These are phyloP conservation scores for Coemansia interrupta DNA, from an alignment of 192 early-diverging fungal species.

Conservation along the genomic window DNA sequence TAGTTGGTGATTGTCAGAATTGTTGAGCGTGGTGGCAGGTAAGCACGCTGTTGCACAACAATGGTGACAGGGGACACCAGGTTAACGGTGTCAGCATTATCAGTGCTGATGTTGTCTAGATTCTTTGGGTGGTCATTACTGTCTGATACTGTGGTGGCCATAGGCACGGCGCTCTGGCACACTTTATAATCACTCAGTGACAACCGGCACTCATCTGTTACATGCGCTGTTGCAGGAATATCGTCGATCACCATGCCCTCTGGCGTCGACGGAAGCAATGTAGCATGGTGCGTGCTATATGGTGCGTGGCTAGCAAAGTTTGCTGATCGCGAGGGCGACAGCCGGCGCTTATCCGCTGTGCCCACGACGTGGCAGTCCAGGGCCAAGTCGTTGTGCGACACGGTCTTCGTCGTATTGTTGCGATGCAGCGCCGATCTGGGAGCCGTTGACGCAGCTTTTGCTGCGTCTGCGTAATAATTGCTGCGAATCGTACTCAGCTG, in stretches of 20 bases:
- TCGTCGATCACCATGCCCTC: too few relatives aligned
- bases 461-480: not conserved
- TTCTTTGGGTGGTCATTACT: too few relatives aligned
- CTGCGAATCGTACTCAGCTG: not conserved
- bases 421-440: slow-evolving; percentile 12
- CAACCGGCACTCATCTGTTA: too few relatives aligned
- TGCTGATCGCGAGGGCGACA: slow-evolving; percentile 17
- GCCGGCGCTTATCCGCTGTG: slow-evolving; percentile 1
- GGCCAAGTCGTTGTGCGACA: slow-evolving; percentile 39
- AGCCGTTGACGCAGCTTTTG: not conserved
- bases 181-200: too few relatives aligned
- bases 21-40: slow-evolving; percentile 42
- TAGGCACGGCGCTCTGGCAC: not conserved
- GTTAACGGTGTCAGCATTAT: slow-evolving; percentile 13
- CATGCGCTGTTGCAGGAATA: too few relatives aligned
- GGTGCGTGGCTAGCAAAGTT: slow-evolving; percentile 1
- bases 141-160: not conserved
- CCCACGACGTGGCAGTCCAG: not conserved
- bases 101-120: not conserved
- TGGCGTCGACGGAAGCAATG: not conserved
- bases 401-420: slow-evolving; percentile 35
- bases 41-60: slow-evolving; percentile 26
- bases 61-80: slow-evolving; percentile 18
- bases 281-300: not conserved
- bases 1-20: slow-evolving; percentile 33